phyloP scores from a whole-genome alignment of 371 early-diverging fungal species.

The Batkoa obscura region DNA sequence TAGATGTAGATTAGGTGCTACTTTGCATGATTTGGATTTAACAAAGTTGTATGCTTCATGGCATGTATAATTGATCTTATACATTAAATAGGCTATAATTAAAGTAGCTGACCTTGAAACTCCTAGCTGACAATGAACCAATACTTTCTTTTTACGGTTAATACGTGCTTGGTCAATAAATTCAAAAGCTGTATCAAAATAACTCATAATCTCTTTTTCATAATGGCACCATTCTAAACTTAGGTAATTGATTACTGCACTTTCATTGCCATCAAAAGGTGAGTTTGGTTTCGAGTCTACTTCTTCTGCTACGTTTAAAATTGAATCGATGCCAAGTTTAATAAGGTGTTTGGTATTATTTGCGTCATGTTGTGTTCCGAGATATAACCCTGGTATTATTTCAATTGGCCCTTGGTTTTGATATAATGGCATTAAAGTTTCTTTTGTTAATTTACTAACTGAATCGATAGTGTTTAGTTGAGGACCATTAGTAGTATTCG shows the following conservation, averaged over 20 bases:
- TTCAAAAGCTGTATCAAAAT: slow-evolving; percentile 41
- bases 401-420: slow-evolving; percentile 16
- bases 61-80: slow-evolving; percentile 27
- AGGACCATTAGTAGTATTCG: too few species aligned
- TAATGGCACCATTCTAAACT: slow-evolving; percentile 63
- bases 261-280: not conserved
- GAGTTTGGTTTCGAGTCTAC: slow-evolving; percentile 13
- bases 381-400: slow-evolving; percentile 45
- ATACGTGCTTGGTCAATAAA: slow-evolving; percentile 44
- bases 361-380: slow-evolving; percentile 45
- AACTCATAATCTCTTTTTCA: slow-evolving; percentile 38
- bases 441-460: too few species aligned
- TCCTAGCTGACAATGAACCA: slow-evolving; percentile 81
- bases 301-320: slow-evolving; percentile 64
- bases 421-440: too few species aligned
- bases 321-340: slow-evolving; percentile 24
- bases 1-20: slow-evolving; percentile 62
- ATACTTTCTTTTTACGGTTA: slow-evolving; percentile 26
- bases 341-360: slow-evolving; percentile 19
- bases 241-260: slow-evolving; percentile 22
- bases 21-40: slow-evolving; percentile 37
- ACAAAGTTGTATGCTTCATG: slow-evolving; percentile 62
- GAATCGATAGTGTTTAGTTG: too few species aligned
- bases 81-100: slow-evolving; percentile 77
- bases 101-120: slow-evolving; percentile 75